A percentile compares a stretch with the other conserved stretches of the same genome.
phyloP scores from a whole-genome alignment of 1,284 basidiomycete species.

The Trichosporon inkin region DNA sequence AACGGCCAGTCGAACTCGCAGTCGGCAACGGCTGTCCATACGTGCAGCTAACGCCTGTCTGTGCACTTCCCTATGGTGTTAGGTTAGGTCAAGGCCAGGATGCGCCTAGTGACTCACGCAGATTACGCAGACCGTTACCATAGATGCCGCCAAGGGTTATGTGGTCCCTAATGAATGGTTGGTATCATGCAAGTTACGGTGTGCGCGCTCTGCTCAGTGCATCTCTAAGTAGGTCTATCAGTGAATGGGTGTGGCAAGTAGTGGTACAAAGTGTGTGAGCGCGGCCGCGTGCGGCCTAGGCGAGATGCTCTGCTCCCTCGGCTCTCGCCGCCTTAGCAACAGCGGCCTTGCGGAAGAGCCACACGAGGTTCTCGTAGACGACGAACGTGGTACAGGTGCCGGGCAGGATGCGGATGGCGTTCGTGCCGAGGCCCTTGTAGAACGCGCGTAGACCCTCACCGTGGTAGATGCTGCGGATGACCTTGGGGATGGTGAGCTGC shows the following conservation, averaged over 20 bases:
- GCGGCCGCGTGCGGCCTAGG: neutral
- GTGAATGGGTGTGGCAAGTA: neutral
- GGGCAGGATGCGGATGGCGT: constrained; percentile 89
- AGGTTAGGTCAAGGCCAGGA: no score
- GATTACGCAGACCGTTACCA: no score
- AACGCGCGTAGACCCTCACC: constrained; percentile 81
- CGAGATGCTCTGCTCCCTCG: constrained; percentile 11
- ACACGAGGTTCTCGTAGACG: constrained; percentile 92
- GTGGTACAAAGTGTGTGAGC: neutral
- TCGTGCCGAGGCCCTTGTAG: constrained; percentile 94
- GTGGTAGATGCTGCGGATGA: constrained; percentile 72
- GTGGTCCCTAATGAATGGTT: no score
- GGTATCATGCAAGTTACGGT: no score
- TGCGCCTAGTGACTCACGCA: no score
- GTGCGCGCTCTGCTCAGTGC: no score
- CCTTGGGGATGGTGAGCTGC: constrained; percentile 61
- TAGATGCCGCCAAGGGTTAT: no score
- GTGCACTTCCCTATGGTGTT: no score
- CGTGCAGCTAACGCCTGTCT: no score
- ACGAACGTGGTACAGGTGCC: constrained; percentile 98
- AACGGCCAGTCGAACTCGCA: no score
- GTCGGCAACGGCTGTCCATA: no score
- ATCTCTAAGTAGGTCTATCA: no score
- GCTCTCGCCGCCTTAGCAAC: constrained; percentile 22
- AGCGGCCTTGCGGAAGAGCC: constrained; percentile 61